A percentile compares a stretch with the other conserved stretches of the same genome.
Evolutionary conservation across 192 early-diverging fungal species (phyloP).

Genomic region (Cladochytrium replicatum): DNA sequence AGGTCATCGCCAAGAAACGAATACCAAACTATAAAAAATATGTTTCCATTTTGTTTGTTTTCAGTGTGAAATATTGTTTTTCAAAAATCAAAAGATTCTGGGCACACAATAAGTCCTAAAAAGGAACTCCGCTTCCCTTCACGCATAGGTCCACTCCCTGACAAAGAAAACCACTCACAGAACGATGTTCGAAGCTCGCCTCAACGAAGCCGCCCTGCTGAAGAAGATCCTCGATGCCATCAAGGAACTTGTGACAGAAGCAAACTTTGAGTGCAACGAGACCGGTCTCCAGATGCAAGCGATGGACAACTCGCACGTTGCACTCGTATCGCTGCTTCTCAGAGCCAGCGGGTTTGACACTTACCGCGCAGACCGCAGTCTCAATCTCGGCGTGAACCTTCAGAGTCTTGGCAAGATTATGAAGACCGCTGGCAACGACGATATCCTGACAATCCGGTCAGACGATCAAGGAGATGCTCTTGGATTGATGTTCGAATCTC

Average conservation of each 20-base stretch:
- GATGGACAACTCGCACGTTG: constrained; percentile 99
- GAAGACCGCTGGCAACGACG: constrained; percentile 85
- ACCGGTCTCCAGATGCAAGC: constrained; percentile 92
- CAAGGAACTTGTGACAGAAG: constrained; percentile 94
- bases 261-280: constrained; percentile 96
- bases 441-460: constrained; percentile 84
- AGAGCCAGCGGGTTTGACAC: constrained; percentile 56
- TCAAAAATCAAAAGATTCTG: no score
- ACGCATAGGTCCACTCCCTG: no score
- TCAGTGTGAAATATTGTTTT: no score
- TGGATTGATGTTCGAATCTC: constrained; percentile 49
- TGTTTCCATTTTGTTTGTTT: no score
- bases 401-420: constrained; percentile 81
- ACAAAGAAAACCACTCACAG: no score
- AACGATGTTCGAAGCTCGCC: constrained; percentile 92
- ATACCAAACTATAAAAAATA: no score
- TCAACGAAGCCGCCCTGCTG: constrained; percentile 74
- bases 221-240: constrained; percentile 94
- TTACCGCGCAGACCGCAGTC: constrained; percentile 74
- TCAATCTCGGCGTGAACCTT: constrained; percentile 85
- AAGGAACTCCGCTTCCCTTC: no score
- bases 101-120: no score
- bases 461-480: constrained; percentile 79
- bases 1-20: no score
- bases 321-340: constrained; percentile 77